phyloP scores from a whole-genome alignment of 2,329 filamentous ascomycete genomes.

The Emydomyces testavorans region DNA sequence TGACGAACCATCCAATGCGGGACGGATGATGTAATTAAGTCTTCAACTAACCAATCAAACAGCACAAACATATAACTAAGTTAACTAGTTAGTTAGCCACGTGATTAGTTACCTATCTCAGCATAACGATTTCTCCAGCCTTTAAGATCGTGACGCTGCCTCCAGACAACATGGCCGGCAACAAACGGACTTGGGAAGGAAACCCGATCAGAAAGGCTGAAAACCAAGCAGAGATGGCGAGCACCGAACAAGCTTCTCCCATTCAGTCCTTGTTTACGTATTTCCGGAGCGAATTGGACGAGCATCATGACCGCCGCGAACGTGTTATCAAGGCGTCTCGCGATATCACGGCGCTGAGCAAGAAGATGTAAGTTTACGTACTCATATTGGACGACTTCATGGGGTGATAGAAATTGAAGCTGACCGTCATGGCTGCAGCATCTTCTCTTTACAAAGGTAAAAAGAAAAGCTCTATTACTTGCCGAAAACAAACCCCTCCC shows the following conservation, averaged over 20 bases:
- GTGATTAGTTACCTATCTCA: too few relatives aligned
- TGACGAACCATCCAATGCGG: too few relatives aligned
- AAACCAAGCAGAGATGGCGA: constrained; percentile 2
- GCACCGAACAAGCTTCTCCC: constrained; percentile 27
- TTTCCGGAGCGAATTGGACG: constrained; percentile 79
- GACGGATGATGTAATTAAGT: too few relatives aligned
- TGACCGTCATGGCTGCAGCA: constrained; percentile 41
- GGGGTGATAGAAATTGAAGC: constrained; percentile 11
- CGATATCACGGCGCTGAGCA: constrained; percentile 86
- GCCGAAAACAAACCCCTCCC: too few relatives aligned
- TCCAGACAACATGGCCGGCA: constrained; percentile 23
- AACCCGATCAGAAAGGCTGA: constrained; percentile 18
- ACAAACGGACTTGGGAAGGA: constrained; percentile 32
- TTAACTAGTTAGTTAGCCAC: background rate
- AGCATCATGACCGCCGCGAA: constrained; percentile 87
- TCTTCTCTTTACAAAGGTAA: constrained; percentile 74
- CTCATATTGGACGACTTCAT: background rate
- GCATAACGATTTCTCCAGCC: too few relatives aligned
- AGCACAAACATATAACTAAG: background rate
- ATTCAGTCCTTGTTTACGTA: constrained; percentile 64
- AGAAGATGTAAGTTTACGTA: constrained; percentile 66
- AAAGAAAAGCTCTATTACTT: too few relatives aligned
- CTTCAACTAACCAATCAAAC: background rate
- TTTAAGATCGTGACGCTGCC: too few relatives aligned
- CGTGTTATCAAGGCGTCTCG: constrained; percentile 79